A percentile compares a stretch with the other conserved stretches of the same genome.
Evolutionary conservation across 2,329 filamentous ascomycete species (phyloP).

Genomic region (Verticillium zaregamsianum): DNA sequence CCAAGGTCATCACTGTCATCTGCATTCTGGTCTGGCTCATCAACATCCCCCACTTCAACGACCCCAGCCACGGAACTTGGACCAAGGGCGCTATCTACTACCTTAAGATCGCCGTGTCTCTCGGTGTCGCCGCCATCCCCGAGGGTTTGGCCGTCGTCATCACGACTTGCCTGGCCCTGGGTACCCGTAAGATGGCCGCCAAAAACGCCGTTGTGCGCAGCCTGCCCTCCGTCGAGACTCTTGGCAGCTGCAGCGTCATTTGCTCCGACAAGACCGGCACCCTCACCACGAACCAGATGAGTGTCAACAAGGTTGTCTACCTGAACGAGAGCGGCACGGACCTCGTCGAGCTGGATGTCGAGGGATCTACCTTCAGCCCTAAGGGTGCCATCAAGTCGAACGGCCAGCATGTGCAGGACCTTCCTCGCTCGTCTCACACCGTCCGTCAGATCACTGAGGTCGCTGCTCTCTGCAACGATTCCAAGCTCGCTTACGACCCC

Average conservation of each 20-base stretch:
- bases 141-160: slow-evolving; percentile 98
- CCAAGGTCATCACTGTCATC: slow-evolving; percentile 97
- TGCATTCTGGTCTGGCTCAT: slow-evolving; percentile 97
- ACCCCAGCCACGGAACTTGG: slow-evolving; percentile 89
- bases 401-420: slow-evolving; percentile 64
- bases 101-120: slow-evolving; percentile 96
- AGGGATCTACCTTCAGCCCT: slow-evolving; percentile 89
- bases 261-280: slow-evolving; percentile 99
- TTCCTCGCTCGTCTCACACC: slow-evolving; percentile 69
- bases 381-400: slow-evolving; percentile 67
- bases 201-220: slow-evolving; percentile 98
- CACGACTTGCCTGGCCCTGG: slow-evolving; percentile 94
- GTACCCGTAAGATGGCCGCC: slow-evolving; percentile 96
- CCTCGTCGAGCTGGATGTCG: slow-evolving; percentile 81
- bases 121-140: slow-evolving; percentile 95
- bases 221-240: slow-evolving; percentile 91
- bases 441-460: slow-evolving; percentile 73
- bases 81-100: slow-evolving; percentile 99
- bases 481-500: slow-evolving; percentile 75
- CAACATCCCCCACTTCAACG: slow-evolving; percentile 96
- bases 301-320: slow-evolving; percentile 88
- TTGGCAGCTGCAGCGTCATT: slow-evolving; percentile 98
- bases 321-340: slow-evolving; percentile 68
- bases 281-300: slow-evolving; percentile 98
- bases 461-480: slow-evolving; percentile 81